Base-by-base conservation (phyloP, 2,329 filamentous ascomycete species). In the Bertia moriformis region DNA sequence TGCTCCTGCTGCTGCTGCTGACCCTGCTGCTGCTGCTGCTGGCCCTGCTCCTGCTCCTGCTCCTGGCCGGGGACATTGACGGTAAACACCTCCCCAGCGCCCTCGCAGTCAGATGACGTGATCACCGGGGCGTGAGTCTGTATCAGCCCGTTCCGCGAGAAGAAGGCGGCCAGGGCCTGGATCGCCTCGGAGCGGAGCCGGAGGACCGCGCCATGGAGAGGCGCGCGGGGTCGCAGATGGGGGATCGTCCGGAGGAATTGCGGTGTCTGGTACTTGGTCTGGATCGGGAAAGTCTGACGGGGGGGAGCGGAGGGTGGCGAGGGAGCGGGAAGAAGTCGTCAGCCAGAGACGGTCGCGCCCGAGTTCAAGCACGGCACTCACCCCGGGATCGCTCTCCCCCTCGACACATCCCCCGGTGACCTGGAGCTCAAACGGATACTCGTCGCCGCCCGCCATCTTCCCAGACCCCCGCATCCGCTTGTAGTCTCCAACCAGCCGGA, bases 21-120 rank as follows among this genome's bases (percentile, higher is more conserved):
- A 54, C 45, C 59, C 51, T 38, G 51, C 52, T 33, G 62, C 56
- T 32, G n/a, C n/a, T n/a, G n/a, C n/a, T n/a, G n/a, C n/a, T n/a
- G n/a, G n/a, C n/a, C n/a, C 58, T 44, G 24, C 48, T 52, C 41
- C 48, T 36, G 24, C 41, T 40, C 46, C 5, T 19, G 10, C 41
- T 43, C 14, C 3, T 2, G 10, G 3, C 4, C 27, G 39, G 22
- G 40, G 39, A 38, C 41, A 43, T 39, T 46, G 44, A 39, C 42
- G 41, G 76, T 75, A 51, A 98, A 98, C 15, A 93, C 89, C 55
- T 96, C 88, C 1, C 91, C 91, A 2, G 88, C 91, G 3, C 91
- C 91, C 62, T 98, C 91, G 52, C 91, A 98, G 51, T 98, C 91
- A 0, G 89, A 94, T 0, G 89, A 95, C 1, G 91, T 96, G 51